Evolutionary conservation across 2,329 filamentous ascomycete genomes (phyloP), one percentile per base, ranked within the genome.

Genomic region (Sporothrix dimorphospora): DNA sequence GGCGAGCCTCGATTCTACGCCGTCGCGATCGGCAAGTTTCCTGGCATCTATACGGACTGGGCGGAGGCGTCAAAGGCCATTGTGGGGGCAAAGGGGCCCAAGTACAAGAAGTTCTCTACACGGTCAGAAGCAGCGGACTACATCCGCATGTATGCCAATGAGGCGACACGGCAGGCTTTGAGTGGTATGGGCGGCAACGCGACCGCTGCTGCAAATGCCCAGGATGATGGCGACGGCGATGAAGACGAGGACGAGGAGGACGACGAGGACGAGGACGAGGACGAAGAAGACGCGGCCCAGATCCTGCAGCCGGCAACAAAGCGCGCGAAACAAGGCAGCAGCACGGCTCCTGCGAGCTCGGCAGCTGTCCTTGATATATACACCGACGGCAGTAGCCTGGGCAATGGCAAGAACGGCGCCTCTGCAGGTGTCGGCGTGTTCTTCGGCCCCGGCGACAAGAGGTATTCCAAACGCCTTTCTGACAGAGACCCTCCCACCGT

Each of bases 51-150:
- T 78, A 84, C 82, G 1, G 84, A 89, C 72, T 91, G 94, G 94
- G 81, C 86, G 14, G 88, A 90, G 55, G 93, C 92, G 12, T 85
- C 91, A 73, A 85, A 89, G 75, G 92, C 95, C 75, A 93, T 96
- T 74, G 88, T 85, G 42, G 93, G 91, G 2, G 91, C 90, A 78
- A 91, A 91, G 76, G 90, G 89, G 5, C 88, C 88, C 53, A 89
- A 89, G 76, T 89, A 92, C 80, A 92, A 91, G 80, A 91, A 88
- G 74, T 94, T 94, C 75, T 80, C 83, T 4, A 91, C 88, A 0
- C 85, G 86, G 34, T 85, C 85, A 72, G 94, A 97, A 80, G 95
- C 95, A 0, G 89, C 95, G 78, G 88, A 88, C 24, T 98, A 92
- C 79, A 92, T 97, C 69, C 82, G 81, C 73, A 78, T 82, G 75